Evolutionary conservation across 306 rosid species (phyloP).

Genomic region (Boehmeria nivea): DNA sequence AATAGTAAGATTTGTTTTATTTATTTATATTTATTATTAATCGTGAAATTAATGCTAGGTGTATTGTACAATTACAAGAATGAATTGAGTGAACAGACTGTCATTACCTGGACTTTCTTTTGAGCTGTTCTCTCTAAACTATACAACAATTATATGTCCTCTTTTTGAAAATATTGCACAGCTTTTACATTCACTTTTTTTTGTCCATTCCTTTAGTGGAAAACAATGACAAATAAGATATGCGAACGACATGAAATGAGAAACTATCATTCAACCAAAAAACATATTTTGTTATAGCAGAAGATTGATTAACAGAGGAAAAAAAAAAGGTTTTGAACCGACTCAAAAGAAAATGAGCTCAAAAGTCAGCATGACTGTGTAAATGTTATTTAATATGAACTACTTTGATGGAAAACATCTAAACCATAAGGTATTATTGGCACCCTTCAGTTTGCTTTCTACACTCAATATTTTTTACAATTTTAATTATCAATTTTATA

Average conservation of each 20-base stretch:
- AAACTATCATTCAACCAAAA: too few relatives aligned
- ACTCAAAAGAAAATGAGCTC: too few relatives aligned
- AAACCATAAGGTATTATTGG: too few relatives aligned
- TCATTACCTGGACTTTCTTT: conserved; percentile 10
- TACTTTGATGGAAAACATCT: not conserved
- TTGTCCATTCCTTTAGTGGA: too few relatives aligned
- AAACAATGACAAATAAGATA: not conserved
- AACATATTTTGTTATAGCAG: too few relatives aligned
- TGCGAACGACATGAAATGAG: not conserved
- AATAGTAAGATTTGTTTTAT: not conserved
- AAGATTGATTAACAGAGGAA: too few relatives aligned
- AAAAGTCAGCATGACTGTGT: not conserved
- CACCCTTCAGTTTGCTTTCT: too few relatives aligned
- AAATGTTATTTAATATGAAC: not conserved
- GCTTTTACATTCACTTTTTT: not conserved
- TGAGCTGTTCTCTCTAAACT: conserved; percentile 7
- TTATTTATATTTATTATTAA: not conserved
- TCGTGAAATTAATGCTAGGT: not conserved
- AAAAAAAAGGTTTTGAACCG: not conserved
- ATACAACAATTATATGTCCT: not conserved
- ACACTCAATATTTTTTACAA: too few relatives aligned
- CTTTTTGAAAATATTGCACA: not conserved
- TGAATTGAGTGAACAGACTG: conserved; percentile 9
- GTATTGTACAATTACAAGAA: not conserved
- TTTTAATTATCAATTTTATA: too few relatives aligned